These are phyloP conservation scores for Ophiobolus disseminans DNA, from an alignment of 2,329 filamentous ascomycete genomes.

Conservation along the genomic window DNA sequence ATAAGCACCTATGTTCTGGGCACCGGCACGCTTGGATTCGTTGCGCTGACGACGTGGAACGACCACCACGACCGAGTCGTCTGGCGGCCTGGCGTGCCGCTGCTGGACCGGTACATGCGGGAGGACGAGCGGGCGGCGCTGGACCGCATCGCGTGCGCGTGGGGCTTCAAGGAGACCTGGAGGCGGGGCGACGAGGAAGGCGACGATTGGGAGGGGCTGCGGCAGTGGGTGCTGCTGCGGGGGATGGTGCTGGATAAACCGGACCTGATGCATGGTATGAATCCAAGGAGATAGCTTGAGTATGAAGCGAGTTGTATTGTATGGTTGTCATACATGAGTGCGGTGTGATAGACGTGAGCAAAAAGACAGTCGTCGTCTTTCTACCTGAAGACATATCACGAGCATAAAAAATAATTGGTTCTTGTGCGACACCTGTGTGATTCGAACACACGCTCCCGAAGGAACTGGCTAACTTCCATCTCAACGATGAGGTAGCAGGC, in stretches of 20 bases:
- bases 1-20: slow-evolving; percentile 84
- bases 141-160: slow-evolving; percentile 84
- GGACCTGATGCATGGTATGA: slow-evolving; percentile 93
- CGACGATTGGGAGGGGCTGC: slow-evolving; percentile 83
- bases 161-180: slow-evolving; percentile 85
- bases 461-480: slow-evolving; percentile 35
- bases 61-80: slow-evolving; percentile 95
- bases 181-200: slow-evolving; percentile 90
- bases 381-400: too few species aligned
- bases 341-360: too few species aligned
- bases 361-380: too few species aligned
- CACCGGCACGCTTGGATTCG: slow-evolving; percentile 79
- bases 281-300: slow-evolving; percentile 45
- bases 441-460: slow-evolving; percentile 43
- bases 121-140: slow-evolving; percentile 90
- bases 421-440: slow-evolving; percentile 39
- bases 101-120: slow-evolving; percentile 82
- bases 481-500: too few species aligned
- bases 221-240: slow-evolving; percentile 80
- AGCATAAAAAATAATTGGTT: too few species aligned
- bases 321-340: too few species aligned
- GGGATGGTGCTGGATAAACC: slow-evolving; percentile 91
- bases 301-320: too few species aligned
- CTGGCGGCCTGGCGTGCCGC: slow-evolving; percentile 82
- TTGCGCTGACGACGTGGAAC: slow-evolving; percentile 86